Evolutionary conservation across 2,329 filamentous ascomycete species (phyloP).

Genomic region (Colletotrichum sp.): DNA sequence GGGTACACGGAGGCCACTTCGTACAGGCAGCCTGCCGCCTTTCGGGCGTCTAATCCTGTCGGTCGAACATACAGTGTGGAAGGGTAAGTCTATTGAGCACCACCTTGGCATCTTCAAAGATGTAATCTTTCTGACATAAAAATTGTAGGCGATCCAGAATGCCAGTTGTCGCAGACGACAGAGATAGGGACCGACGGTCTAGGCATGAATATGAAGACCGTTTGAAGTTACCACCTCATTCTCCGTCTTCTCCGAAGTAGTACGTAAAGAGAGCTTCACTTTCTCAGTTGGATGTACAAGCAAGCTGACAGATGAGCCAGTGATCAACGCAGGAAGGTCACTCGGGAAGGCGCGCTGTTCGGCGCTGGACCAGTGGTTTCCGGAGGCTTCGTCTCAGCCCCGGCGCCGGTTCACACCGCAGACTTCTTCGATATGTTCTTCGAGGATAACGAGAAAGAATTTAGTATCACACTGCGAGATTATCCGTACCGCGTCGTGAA

Average conservation of each 20-base stretch:
- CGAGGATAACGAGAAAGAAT: not conserved
- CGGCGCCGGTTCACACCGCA: not conserved
- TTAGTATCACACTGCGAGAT: slow-evolving; percentile 1
- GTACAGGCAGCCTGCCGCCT: not conserved
- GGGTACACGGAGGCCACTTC: not conserved
- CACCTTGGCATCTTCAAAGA: not conserved
- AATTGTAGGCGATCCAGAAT: not conserved
- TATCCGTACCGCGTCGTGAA: slow-evolving; percentile 9
- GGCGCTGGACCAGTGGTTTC: not conserved
- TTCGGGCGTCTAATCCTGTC: not conserved
- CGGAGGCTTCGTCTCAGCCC: not conserved
- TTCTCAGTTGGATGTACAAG: not conserved
- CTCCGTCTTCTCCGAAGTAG: not conserved
- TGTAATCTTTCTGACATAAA: not conserved
- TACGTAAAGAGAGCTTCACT: not conserved
- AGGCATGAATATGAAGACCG: not conserved
- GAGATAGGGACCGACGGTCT: not conserved
- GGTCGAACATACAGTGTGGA: not conserved
- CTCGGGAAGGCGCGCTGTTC: not conserved
- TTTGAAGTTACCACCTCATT: not conserved
- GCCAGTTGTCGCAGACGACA: not conserved
- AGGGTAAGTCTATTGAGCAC: not conserved
- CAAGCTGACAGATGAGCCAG: not conserved
- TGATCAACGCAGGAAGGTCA: not conserved
- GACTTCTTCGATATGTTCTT: slow-evolving; percentile 3